These are phyloP conservation scores for Umbilicus rupestris DNA, from an alignment of 164 flowering plant species.

Conservation along the genomic window DNA sequence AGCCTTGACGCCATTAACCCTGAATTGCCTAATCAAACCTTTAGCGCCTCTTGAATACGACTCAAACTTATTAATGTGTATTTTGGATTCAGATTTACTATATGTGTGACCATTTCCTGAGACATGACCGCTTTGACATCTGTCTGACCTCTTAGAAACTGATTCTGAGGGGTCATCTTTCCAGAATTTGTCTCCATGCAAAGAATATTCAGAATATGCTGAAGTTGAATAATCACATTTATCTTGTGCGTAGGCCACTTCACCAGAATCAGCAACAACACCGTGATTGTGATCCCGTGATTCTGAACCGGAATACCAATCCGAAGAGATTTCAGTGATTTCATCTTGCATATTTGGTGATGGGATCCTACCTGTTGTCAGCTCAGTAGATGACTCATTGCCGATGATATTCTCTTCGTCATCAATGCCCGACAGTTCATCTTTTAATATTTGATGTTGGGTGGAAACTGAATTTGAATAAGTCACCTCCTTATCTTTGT, in stretches of 20 bases:
- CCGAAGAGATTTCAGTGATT: slow-evolving; percentile 21
- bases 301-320: slow-evolving; percentile 19
- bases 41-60: slow-evolving; percentile 29
- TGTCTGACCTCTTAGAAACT: slow-evolving; percentile 39
- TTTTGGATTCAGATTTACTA: slow-evolving; percentile 35
- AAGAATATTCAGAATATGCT: slow-evolving; percentile 44
- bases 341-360: slow-evolving; percentile 32
- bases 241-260: slow-evolving; percentile 23
- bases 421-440: slow-evolving; percentile 27
- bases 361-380: slow-evolving; percentile 33
- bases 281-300: slow-evolving; percentile 23
- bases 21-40: slow-evolving; percentile 39
- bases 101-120: slow-evolving; percentile 22
- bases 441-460: slow-evolving; percentile 21
- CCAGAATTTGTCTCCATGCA: slow-evolving; percentile 33
- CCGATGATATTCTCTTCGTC: slow-evolving; percentile 29
- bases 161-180: slow-evolving; percentile 35
- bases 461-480: slow-evolving; percentile 23
- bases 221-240: slow-evolving; percentile 27
- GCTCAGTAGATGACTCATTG: slow-evolving; percentile 37
- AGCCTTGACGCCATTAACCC: slow-evolving; percentile 35
- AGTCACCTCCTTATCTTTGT: slow-evolving; percentile 29
- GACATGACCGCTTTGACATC: slow-evolving; percentile 22
- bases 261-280: slow-evolving; percentile 29
- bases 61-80: slow-evolving; percentile 21